Evolutionary conservation across 2,329 filamentous ascomycete species (phyloP).

Genomic region (Acrodontium crateriforme): DNA sequence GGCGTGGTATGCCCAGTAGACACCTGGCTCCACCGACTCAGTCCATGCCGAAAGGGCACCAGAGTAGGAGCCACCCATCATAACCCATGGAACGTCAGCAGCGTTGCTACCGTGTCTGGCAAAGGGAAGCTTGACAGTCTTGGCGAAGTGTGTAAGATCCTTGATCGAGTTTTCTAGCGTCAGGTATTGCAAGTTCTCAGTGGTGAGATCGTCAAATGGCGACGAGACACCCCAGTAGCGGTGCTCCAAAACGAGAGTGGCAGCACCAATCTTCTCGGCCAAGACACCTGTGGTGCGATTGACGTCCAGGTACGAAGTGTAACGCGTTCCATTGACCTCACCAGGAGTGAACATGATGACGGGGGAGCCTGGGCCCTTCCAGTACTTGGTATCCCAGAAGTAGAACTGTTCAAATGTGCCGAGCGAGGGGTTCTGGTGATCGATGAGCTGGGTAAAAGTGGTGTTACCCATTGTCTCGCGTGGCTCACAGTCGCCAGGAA

Average conservation of each 20-base stretch:
- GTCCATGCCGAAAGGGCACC: conserved; percentile 45
- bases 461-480: conserved; percentile 9
- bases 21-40: conserved; percentile 38
- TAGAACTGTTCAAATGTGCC: conserved; percentile 43
- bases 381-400: conserved; percentile 39
- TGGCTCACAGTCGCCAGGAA: no score
- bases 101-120: conserved; percentile 37
- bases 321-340: conserved; percentile 34
- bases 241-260: conserved; percentile 43
- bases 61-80: conserved; percentile 42
- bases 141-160: conserved; percentile 42
- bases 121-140: conserved; percentile 40
- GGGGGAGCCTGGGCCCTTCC: conserved; percentile 40
- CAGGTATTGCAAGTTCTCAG: conserved; percentile 40
- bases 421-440: conserved; percentile 42
- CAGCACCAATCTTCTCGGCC: conserved; percentile 40
- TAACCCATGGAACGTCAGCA: conserved; percentile 42
- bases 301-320: conserved; percentile 38
- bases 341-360: conserved; percentile 32
- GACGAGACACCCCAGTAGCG: conserved; percentile 45
- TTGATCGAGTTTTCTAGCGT: conserved; percentile 40
- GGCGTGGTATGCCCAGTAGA: conserved; percentile 47
- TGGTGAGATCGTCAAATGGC: conserved; percentile 37
- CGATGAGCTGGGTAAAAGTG: conserved; percentile 43
- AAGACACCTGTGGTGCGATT: conserved; percentile 35